phyloP scores from a whole-genome alignment of 192 early-diverging fungal genomes.

The Backusella luteola region DNA sequence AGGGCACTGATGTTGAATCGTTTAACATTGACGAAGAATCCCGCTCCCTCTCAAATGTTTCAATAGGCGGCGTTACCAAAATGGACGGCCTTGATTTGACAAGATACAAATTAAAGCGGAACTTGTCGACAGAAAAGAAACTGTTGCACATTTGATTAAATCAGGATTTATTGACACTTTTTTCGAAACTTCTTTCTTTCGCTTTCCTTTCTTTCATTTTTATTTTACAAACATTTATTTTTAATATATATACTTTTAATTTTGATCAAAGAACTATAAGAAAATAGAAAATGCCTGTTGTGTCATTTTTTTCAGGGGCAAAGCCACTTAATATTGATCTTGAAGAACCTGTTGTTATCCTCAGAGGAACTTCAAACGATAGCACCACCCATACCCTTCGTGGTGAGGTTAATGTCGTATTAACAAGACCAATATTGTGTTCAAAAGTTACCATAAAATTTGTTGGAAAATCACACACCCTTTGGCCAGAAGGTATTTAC shows the following conservation, averaged over 20 bases:
- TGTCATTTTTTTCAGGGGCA: slow-evolving; percentile 15
- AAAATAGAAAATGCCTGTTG: slow-evolving; percentile 19
- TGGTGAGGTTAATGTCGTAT: slow-evolving; percentile 29
- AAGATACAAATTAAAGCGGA: not conserved
- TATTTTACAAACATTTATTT: not conserved
- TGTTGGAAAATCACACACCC: slow-evolving; percentile 19
- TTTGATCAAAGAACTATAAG: not conserved
- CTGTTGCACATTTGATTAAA: not conserved
- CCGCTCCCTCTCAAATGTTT: not conserved
- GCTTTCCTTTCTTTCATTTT: not conserved
- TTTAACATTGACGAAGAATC: not conserved
- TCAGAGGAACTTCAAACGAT: slow-evolving; percentile 24
- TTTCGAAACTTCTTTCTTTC: not conserved
- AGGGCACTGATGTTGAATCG: not conserved
- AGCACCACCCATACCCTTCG: slow-evolving; percentile 11
- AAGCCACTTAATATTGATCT: slow-evolving; percentile 34
- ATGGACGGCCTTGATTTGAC: not conserved
- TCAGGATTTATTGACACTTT: not conserved
- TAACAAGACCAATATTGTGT: slow-evolving; percentile 10
- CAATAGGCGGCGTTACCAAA: not conserved
- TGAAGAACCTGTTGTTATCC: slow-evolving; percentile 24
- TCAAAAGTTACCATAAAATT: slow-evolving; percentile 23
- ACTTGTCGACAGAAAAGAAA: not conserved
- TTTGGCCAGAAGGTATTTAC: slow-evolving; percentile 37
- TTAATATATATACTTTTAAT: not conserved